Percentiles rank a stretch among this genome's conserved stretches.
Conservation (phyloP, 768 basidiomycete genomes). For the Collybia sp. region DNA sequence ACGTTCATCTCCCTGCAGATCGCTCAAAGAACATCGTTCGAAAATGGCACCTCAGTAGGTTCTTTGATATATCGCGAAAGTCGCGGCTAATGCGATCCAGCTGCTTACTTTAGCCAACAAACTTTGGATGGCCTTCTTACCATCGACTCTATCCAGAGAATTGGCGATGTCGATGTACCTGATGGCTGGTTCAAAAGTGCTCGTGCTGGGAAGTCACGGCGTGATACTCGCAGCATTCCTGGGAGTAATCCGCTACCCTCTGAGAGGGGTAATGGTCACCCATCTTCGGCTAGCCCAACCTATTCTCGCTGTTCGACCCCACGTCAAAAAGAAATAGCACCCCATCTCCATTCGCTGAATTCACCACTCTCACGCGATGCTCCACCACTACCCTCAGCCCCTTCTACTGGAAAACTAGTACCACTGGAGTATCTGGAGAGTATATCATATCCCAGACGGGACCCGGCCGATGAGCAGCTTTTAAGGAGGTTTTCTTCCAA, state of each 20-base stretch:
- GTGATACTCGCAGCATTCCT: constrained; percentile 41
- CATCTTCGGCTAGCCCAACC: no score
- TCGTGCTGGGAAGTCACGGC: constrained; percentile 57
- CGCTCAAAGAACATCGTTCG: constrained; percentile 47
- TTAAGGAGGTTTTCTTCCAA: constrained; percentile 50
- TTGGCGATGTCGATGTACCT: constrained; percentile 64
- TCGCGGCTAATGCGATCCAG: constrained; percentile 36
- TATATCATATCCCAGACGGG: constrained; percentile 48
- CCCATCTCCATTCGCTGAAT: constrained; percentile 19
- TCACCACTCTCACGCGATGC: constrained; percentile 23
- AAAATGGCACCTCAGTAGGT: constrained; percentile 83
- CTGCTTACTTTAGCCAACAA: constrained; percentile 82
- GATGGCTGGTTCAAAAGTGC: constrained; percentile 80
- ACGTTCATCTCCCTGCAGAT: constrained; percentile 57
- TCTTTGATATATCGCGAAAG: constrained; percentile 7
- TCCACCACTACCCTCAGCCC: constrained; percentile 34
- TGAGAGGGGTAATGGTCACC: constrained; percentile 9
- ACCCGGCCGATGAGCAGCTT: constrained; percentile 62
- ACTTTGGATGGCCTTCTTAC: constrained; percentile 67
- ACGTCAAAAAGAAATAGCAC: constrained; percentile 1
- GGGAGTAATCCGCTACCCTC: constrained; percentile 23
- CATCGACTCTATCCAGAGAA: constrained; percentile 62
- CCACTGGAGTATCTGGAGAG: constrained; percentile 61
- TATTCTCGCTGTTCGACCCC: no score
- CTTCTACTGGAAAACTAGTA: constrained; percentile 42